Evolutionary conservation across 2,329 filamentous ascomycete species (phyloP).

Genomic region (Fusarium sp.): DNA sequence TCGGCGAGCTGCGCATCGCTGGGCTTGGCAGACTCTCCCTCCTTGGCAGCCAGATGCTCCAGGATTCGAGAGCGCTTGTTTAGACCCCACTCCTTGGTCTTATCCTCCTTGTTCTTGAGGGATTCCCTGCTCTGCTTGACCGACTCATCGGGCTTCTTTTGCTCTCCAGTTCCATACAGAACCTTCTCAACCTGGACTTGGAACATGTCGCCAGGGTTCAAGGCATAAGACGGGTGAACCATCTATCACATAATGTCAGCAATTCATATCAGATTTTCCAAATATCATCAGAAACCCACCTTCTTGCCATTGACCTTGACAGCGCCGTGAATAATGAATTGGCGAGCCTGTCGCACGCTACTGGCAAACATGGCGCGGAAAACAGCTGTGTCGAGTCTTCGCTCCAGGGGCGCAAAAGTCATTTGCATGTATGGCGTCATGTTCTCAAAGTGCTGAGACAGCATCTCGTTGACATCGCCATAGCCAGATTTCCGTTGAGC

Average conservation of each 20-base stretch:
- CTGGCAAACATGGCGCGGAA: constrained; percentile 95
- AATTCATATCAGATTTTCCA: not conserved
- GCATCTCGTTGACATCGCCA: constrained; percentile 49
- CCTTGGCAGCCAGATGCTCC: constrained; percentile 31
- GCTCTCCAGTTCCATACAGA: constrained; percentile 84
- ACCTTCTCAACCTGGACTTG: constrained; percentile 92
- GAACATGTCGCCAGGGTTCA: constrained; percentile 99
- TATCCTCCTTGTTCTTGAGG: constrained; percentile 44
- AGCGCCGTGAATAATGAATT: constrained; percentile 92
- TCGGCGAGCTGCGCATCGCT: constrained; percentile 37
- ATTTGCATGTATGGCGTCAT: constrained; percentile 95
- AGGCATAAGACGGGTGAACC: constrained; percentile 88
- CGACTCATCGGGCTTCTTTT: constrained; percentile 62
- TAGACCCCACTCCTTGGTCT: constrained; percentile 37
- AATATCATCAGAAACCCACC: constrained; percentile 60
- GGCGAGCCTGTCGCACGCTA: constrained; percentile 90
- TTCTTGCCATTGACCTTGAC: constrained; percentile 98
- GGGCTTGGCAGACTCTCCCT: constrained; percentile 36
- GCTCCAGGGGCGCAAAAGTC: constrained; percentile 91
- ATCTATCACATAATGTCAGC: constrained; percentile 68
- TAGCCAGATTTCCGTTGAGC: constrained; percentile 40
- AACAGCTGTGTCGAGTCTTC: constrained; percentile 92
- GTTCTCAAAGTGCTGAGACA: constrained; percentile 50
- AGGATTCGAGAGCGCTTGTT: constrained; percentile 33
- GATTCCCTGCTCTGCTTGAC: constrained; percentile 44